A percentile compares a stretch with the other conserved stretches of the same genome.
These are phyloP conservation scores for Trypanosoma platydactyli DNA, from an alignment of 208 protist species.

Conservation along the genomic window DNA sequence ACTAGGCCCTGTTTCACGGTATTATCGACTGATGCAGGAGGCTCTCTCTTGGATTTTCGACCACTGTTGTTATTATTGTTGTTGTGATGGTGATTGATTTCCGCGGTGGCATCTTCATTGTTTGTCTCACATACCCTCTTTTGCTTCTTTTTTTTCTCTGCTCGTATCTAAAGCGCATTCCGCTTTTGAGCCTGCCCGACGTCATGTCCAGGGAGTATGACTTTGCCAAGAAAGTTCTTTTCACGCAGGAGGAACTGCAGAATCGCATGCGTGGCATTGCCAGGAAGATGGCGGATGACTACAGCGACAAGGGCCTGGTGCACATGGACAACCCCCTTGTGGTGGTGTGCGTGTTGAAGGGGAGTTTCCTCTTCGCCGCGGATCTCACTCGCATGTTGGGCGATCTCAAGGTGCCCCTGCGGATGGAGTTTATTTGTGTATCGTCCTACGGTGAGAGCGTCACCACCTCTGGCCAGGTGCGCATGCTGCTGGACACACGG, in stretches of 20 bases:
- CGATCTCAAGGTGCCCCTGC: constrained; percentile 66
- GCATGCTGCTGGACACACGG: constrained; percentile 79
- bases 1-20: neutral
- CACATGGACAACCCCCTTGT: constrained; percentile 63
- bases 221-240: constrained; percentile 51
- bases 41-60: too few relatives aligned
- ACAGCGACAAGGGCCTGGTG: constrained; percentile 40
- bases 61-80: too few relatives aligned
- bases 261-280: constrained; percentile 37
- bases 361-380: constrained; percentile 79
- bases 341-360: constrained; percentile 85
- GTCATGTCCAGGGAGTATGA: constrained; percentile 42
- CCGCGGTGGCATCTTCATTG: neutral
- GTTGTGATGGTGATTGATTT: too few relatives aligned
- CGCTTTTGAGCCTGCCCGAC: neutral
- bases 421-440: constrained; percentile 90
- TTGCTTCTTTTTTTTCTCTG: constrained; percentile 13
- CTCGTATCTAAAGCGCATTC: neutral
- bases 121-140: constrained; percentile 18
- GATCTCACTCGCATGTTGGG: constrained; percentile 67
- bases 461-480: constrained; percentile 77
- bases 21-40: too few relatives aligned
- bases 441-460: constrained; percentile 55
- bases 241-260: constrained; percentile 63
- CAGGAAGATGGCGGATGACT: constrained; percentile 74